Conservation (phyloP, 164 flowering plant genomes). For the Warburgia ugandensis region DNA sequence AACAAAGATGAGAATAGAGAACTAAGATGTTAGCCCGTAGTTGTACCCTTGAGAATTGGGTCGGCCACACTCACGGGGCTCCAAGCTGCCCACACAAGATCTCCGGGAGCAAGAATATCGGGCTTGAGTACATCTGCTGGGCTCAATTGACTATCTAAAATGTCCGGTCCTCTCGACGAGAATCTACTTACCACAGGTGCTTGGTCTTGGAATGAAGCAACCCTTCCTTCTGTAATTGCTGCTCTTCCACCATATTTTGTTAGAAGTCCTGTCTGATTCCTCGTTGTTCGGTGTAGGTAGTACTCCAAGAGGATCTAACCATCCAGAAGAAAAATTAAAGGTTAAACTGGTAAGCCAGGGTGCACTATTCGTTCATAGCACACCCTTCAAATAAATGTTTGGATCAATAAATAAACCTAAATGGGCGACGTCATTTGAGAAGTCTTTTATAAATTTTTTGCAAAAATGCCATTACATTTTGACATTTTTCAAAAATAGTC, state of each 20-base stretch:
- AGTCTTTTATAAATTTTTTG: too few relatives aligned
- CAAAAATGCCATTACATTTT: too few relatives aligned
- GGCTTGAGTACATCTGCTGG: conserved; percentile 80
- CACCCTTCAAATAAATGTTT: too few relatives aligned
- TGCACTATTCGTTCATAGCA: too few relatives aligned
- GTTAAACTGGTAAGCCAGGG: too few relatives aligned
- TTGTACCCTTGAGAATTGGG: conserved; percentile 53
- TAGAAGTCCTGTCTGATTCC: conserved; percentile 32
- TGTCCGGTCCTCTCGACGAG: conserved; percentile 90
- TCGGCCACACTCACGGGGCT: conserved; percentile 66
- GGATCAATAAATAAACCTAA: too few relatives aligned
- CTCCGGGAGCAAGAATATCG: conserved; percentile 86
- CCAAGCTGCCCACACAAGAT: conserved; percentile 95
- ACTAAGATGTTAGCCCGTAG: too few relatives aligned
- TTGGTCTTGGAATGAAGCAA: conserved; percentile 41
- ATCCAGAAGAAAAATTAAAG: background rate
- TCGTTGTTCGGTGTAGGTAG: conserved; percentile 49
- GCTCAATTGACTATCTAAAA: conserved; percentile 33
- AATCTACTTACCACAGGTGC: conserved; percentile 84
- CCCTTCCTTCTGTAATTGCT: conserved; percentile 72
- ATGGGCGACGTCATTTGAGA: too few relatives aligned
- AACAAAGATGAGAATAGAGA: too few relatives aligned
- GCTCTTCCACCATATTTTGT: conserved; percentile 44
- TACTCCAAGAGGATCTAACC: conserved; percentile 43
- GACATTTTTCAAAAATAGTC: too few relatives aligned